Percentiles rank a stretch among this genome's conserved stretches.
These are phyloP conservation scores for Diaporthe ilicicola DNA, from an alignment of 2,329 filamentous ascomycete species.

Conservation along the genomic window DNA sequence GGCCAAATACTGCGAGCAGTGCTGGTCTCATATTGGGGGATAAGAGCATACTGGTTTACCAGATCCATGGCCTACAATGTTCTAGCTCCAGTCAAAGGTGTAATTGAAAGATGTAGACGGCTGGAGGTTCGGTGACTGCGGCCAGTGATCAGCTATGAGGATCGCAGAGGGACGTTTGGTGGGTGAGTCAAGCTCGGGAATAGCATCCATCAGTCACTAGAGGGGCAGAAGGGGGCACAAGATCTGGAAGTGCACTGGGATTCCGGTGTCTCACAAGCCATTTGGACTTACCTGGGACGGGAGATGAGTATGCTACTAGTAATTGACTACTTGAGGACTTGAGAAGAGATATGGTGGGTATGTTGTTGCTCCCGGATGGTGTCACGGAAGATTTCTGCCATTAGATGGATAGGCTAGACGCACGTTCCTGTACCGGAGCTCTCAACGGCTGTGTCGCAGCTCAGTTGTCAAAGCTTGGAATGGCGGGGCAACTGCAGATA, in stretches of 20 bases:
- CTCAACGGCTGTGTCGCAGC: slow-evolving; percentile 39
- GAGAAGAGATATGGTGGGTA: not conserved
- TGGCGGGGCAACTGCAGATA: slow-evolving; percentile 35
- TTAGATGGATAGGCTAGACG: slow-evolving; percentile 34
- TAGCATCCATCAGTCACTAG: slow-evolving; percentile 24
- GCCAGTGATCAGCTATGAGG: slow-evolving; percentile 10
- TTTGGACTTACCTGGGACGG: not conserved
- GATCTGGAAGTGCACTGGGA: not conserved
- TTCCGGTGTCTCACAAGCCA: not conserved
- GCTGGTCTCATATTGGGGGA: not conserved
- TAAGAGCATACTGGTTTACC: slow-evolving; percentile 58
- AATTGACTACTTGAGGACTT: not conserved
- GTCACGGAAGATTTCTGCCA: slow-evolving; percentile 35
- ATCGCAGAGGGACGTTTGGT: slow-evolving; percentile 1
- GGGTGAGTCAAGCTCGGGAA: slow-evolving; percentile 30
- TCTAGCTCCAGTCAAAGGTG: not conserved
- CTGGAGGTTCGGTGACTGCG: not conserved
- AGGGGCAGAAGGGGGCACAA: slow-evolving; percentile 16
- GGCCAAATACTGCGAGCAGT: no score
- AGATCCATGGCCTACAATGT: slow-evolving; percentile 54
- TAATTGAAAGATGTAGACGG: not conserved
- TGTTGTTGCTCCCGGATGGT: not conserved
- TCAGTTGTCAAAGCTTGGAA: slow-evolving; percentile 27
- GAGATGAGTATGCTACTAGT: not conserved
- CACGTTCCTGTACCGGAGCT: slow-evolving; percentile 53